These are phyloP conservation scores for Microascus cirrosus DNA, from an alignment of 2,329 filamentous ascomycete species.

Conservation along the genomic window DNA sequence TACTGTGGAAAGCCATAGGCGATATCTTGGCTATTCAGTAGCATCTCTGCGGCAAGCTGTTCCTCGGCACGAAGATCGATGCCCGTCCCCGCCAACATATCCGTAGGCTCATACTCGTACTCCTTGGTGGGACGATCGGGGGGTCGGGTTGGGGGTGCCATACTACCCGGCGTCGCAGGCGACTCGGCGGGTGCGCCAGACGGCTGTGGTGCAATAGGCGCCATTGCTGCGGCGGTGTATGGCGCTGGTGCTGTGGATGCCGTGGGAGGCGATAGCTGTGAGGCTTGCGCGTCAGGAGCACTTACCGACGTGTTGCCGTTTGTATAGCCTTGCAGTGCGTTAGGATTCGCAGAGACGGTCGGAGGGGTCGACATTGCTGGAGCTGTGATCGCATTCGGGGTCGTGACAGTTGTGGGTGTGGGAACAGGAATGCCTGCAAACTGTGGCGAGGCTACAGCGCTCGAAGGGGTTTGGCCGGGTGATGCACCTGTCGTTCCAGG, in stretches of 20 bases:
- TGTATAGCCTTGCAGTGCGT: slow-evolving; percentile 3
- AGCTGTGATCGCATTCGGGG: slow-evolving; percentile 1
- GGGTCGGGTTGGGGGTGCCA: slow-evolving; percentile 50
- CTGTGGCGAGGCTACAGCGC: slow-evolving; percentile 20
- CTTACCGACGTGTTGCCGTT: slow-evolving; percentile 7
- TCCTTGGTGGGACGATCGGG: slow-evolving; percentile 52
- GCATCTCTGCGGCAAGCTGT: slow-evolving; percentile 61
- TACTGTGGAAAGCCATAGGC: slow-evolving; percentile 37
- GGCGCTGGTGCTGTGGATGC: slow-evolving; percentile 1
- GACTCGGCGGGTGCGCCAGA: slow-evolving; percentile 3
- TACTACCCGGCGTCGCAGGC: slow-evolving; percentile 15
- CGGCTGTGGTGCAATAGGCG: slow-evolving; percentile 6
- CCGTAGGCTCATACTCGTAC: slow-evolving; percentile 63
- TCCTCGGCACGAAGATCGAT: slow-evolving; percentile 84
- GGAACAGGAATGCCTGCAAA: slow-evolving; percentile 8
- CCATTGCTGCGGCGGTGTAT: slow-evolving; percentile 12
- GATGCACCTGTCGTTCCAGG: slow-evolving; percentile 22
- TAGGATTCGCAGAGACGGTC: slow-evolving; percentile 4
- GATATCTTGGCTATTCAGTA: slow-evolving; percentile 32
- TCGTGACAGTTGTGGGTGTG: slow-evolving; percentile 14
- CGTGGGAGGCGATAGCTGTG: neutral
- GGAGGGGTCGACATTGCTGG: slow-evolving; percentile 6
- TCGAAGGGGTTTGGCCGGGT: slow-evolving; percentile 22
- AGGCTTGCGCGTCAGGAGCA: slow-evolving; percentile 10
- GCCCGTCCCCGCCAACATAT: slow-evolving; percentile 73